Percentiles rank a stretch among this genome's conserved stretches.
Evolutionary conservation across 2,329 filamentous ascomycete genomes (phyloP).

Genomic region (Alternaria brassicicola): DNA sequence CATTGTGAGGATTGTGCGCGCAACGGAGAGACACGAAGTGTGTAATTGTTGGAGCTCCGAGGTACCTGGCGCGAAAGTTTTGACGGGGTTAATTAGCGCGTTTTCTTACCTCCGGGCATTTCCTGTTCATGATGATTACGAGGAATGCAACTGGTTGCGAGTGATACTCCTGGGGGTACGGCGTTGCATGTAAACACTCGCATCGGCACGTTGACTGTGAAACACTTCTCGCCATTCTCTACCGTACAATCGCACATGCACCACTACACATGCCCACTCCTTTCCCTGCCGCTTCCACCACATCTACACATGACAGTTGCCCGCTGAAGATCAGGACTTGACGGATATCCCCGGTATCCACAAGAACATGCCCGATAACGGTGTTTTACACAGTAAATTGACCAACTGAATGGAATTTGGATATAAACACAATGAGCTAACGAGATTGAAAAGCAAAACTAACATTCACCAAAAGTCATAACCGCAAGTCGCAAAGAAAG

Average conservation of each 20-base stretch:
- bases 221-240: background rate
- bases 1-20: background rate
- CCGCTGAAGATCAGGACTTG: too few species aligned
- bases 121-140: background rate
- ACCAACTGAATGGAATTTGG: background rate
- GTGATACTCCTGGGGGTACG: background rate
- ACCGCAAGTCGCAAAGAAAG: background rate
- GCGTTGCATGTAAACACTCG: background rate
- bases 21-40: background rate
- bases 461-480: background rate
- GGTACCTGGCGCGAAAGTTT: constrained; percentile 25
- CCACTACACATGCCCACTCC: background rate
- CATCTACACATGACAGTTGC: too few species aligned
- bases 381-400: background rate
- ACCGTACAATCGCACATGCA: background rate
- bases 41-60: background rate
- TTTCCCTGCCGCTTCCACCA: background rate
- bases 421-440: background rate
- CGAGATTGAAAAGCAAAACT: background rate
- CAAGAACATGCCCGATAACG: background rate
- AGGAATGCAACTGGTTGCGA: background rate
- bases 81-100: constrained; percentile 31
- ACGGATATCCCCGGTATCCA: too few species aligned
- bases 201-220: background rate
- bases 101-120: constrained; percentile 18